Conservation (phyloP, 805 yeast genomes). For the Metschnikowia orientalis region DNA sequence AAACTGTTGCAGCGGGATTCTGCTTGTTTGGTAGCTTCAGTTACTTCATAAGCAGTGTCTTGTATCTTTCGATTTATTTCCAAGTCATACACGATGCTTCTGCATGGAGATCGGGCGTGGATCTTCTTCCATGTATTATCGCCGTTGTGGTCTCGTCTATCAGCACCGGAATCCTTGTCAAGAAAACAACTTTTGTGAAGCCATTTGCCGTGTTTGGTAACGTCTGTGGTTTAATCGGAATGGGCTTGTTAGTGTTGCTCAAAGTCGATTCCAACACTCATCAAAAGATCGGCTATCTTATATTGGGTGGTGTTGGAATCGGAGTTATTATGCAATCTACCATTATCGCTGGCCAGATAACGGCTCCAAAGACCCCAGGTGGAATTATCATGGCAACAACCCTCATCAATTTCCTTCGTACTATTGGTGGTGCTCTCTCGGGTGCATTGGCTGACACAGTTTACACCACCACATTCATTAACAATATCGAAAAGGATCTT, state of each 20-base stretch:
- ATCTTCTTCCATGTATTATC: constrained; percentile 40
- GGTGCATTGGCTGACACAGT: constrained; percentile 41
- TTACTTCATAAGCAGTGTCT: constrained; percentile 17
- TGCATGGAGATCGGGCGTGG: constrained; percentile 44
- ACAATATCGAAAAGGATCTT: constrained; percentile 10
- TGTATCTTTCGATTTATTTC: constrained; percentile 44
- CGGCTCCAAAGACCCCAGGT: constrained; percentile 50
- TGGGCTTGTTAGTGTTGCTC: constrained; percentile 43
- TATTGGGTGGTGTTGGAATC: constrained; percentile 43
- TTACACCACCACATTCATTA: constrained; percentile 25
- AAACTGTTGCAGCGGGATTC: constrained; percentile 15
- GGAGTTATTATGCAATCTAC: constrained; percentile 47
- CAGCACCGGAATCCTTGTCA: constrained; percentile 34
- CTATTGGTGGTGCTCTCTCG: constrained; percentile 44
- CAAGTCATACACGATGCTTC: constrained; percentile 42
- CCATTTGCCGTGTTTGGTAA: constrained; percentile 37
- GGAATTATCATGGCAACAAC: constrained; percentile 46
- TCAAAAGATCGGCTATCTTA: constrained; percentile 41
- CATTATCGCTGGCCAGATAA: constrained; percentile 42
- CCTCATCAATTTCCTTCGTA: constrained; percentile 40
- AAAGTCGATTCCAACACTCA: constrained; percentile 32
- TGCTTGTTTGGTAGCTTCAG: constrained; percentile 16
- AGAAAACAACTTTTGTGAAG: constrained; percentile 37
- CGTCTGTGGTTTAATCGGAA: constrained; percentile 37
- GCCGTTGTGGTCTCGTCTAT: constrained; percentile 36